Percentiles rank a stretch among this genome's conserved stretches.
These are phyloP conservation scores for Blepharisma japonicum DNA, from an alignment of 73 alveolate species.

Conservation along the genomic window DNA sequence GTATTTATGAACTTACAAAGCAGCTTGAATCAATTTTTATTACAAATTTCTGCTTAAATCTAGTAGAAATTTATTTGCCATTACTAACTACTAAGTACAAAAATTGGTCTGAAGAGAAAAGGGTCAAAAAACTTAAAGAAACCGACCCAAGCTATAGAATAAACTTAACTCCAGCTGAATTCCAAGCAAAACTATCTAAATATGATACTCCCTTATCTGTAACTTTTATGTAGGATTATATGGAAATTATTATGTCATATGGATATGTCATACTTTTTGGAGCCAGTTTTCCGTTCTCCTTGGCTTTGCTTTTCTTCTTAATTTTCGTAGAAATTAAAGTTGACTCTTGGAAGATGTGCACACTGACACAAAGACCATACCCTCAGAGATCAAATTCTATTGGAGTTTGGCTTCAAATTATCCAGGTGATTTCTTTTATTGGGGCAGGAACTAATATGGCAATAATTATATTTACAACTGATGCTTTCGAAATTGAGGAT, in stretches of 20 bases:
- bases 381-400: slow-evolving; percentile 1
- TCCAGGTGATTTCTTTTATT: not conserved
- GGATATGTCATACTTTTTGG: slow-evolving; percentile 24
- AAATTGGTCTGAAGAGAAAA: slow-evolving; percentile 8
- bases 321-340: slow-evolving; percentile 8
- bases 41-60: not conserved
- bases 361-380: not conserved
- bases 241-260: slow-evolving; percentile 16
- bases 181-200: not conserved
- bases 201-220: not conserved
- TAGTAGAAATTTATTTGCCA: slow-evolving; percentile 22
- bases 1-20: not conserved
- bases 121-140: not conserved
- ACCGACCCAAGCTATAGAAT: not conserved
- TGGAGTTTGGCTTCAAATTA: slow-evolving; percentile 18
- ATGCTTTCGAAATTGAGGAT: not conserved
- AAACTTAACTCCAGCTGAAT: not conserved
- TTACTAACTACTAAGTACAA: not conserved
- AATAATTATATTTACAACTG: not conserved
- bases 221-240: not conserved
- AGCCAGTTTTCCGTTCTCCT: slow-evolving; percentile 9
- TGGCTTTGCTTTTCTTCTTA: not conserved
- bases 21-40: not conserved
- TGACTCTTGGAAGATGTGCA: slow-evolving; percentile 28
- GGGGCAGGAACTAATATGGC: slow-evolving; percentile 3